A percentile compares a stretch with the other conserved stretches of the same genome.
phyloP scores from a whole-genome alignment of 2,329 filamentous ascomycete genomes.

The Claviceps citrina region DNA sequence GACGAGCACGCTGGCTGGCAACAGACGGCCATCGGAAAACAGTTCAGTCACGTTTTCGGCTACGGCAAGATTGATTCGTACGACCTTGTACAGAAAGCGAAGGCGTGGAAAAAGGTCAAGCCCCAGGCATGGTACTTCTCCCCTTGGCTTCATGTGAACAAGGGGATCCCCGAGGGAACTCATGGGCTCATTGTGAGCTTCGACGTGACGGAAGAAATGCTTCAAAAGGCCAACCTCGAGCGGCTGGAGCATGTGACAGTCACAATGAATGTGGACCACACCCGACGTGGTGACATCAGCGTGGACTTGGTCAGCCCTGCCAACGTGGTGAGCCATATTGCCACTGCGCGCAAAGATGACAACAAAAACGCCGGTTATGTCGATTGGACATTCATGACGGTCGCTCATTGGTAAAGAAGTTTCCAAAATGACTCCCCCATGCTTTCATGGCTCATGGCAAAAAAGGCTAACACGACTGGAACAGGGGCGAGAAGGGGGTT shows the following conservation, averaged over 20 bases:
- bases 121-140: conserved; percentile 91
- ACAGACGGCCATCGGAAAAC: conserved; percentile 61
- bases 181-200: conserved; percentile 67
- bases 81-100: conserved; percentile 69
- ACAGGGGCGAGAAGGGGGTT: conserved; percentile 70
- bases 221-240: conserved; percentile 68
- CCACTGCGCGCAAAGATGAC: conserved; percentile 59
- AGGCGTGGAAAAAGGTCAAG: conserved; percentile 75
- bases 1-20: conserved; percentile 60
- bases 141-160: conserved; percentile 82
- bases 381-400: conserved; percentile 98
- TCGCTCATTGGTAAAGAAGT: conserved; percentile 70
- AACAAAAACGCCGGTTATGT: conserved; percentile 53
- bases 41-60: conserved; percentile 87
- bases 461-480: too few species aligned
- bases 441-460: too few species aligned
- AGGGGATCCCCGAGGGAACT: conserved; percentile 71
- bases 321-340: conserved; percentile 69
- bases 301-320: conserved; percentile 79
- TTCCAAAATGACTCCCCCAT: too few species aligned
- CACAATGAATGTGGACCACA: conserved; percentile 91
- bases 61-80: conserved; percentile 92
- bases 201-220: conserved; percentile 65
- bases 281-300: conserved; percentile 75
- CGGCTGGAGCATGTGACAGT: conserved; percentile 88